phyloP scores from a whole-genome alignment of 306 rosid genomes.

The Rosa rugosa region DNA sequence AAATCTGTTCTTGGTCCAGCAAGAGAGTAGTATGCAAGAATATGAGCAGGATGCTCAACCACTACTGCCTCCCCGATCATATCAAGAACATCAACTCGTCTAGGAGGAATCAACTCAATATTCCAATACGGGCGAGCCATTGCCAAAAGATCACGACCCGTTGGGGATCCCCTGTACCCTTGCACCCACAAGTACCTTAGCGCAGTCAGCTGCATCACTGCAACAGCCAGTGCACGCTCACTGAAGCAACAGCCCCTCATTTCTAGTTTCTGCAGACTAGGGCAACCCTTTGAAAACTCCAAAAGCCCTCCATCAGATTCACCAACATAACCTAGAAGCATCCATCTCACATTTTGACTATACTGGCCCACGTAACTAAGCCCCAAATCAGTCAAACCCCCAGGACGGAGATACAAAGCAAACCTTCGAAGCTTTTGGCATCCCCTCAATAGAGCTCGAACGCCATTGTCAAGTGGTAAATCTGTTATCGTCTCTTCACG shows the following conservation, averaged over 20 bases:
- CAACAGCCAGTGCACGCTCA: conserved; percentile 72
- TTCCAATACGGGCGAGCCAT: conserved; percentile 94
- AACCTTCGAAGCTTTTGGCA: conserved; percentile 82
- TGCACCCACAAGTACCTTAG: conserved; percentile 95
- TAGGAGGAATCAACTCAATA: conserved; percentile 77
- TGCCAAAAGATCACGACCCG: conserved; percentile 67
- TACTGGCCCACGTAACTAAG: conserved; percentile 73
- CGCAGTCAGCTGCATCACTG: conserved; percentile 62
- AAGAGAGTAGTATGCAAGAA: conserved; percentile 96
- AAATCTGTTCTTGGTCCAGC: conserved; percentile 90
- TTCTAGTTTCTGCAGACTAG: conserved; percentile 88
- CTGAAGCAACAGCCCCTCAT: conserved; percentile 94
- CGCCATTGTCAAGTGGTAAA: conserved; percentile 95
- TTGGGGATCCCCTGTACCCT: conserved; percentile 64
- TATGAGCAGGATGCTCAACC: conserved; percentile 78
- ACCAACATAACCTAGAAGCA: conserved; percentile 94
- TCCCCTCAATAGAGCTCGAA: conserved; percentile 74
- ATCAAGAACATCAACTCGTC: conserved; percentile 32
- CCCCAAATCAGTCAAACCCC: conserved; percentile 81
- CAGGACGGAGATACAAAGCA: conserved; percentile 82
- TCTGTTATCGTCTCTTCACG: conserved; percentile 69
- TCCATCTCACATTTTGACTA: conserved; percentile 94
- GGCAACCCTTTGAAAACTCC: conserved; percentile 80
- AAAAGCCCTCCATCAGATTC: conserved; percentile 79
- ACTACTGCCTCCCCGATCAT: conserved; percentile 19